These are phyloP conservation scores for Cryoendolithus antarcticus DNA, from an alignment of 2,329 filamentous ascomycete genomes.

Conservation along the genomic window DNA sequence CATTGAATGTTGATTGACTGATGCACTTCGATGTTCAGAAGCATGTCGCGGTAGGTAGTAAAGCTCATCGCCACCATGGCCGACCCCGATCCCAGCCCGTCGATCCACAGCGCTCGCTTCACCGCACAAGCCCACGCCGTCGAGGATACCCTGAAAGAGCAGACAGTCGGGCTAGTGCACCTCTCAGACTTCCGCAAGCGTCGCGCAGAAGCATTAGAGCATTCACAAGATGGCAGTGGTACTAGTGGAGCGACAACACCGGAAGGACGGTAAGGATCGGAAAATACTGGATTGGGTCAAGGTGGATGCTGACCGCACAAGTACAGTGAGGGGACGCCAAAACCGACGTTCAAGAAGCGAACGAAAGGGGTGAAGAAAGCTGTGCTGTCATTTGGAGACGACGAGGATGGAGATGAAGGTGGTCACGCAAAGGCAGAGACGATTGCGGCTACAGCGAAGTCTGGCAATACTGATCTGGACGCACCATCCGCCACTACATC, in stretches of 20 bases:
- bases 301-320: slow-evolving; percentile 39
- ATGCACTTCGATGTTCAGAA: too few species aligned
- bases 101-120: slow-evolving; percentile 42
- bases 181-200: slow-evolving; percentile 93
- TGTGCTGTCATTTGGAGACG: slow-evolving; percentile 55
- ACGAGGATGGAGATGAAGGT: slow-evolving; percentile 53
- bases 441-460: not conserved
- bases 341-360: slow-evolving; percentile 45
- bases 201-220: slow-evolving; percentile 83
- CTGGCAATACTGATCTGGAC: not conserved
- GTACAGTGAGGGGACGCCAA: slow-evolving; percentile 42
- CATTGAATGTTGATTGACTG: too few species aligned
- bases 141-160: slow-evolving; percentile 68
- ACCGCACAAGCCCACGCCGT: slow-evolving; percentile 63
- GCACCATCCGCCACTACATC: slow-evolving; percentile 25
- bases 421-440: slow-evolving; percentile 1
- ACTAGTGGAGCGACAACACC: slow-evolving; percentile 46
- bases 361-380: slow-evolving; percentile 41
- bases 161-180: slow-evolving; percentile 82
- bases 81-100: slow-evolving; percentile 6
- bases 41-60: too few species aligned
- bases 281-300: too few species aligned
- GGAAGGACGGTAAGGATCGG: slow-evolving; percentile 46
- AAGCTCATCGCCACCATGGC: not conserved
- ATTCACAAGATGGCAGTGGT: slow-evolving; percentile 49